Percentiles rank a stretch among this genome's conserved stretches.
These are phyloP conservation scores for Fraxinus latifolia DNA, from an alignment of 305 asterid genomes.

Conservation along the genomic window DNA sequence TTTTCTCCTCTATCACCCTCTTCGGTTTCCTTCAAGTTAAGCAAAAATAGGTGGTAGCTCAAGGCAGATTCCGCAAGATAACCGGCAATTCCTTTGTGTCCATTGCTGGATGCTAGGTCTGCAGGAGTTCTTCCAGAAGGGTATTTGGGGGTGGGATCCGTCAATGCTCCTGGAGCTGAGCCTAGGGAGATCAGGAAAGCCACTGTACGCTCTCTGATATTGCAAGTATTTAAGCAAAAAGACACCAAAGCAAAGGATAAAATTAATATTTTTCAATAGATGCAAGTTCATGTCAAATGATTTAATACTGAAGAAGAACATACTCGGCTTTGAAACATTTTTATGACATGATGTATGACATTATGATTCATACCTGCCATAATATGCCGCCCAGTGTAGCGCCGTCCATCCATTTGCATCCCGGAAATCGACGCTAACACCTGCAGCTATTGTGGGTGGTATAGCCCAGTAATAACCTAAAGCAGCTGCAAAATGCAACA, in stretches of 20 bases:
- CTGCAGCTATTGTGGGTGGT: constrained; percentile 69
- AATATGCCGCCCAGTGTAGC: constrained; percentile 96
- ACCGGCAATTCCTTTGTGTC: constrained; percentile 97
- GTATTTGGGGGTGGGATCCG: constrained; percentile 76
- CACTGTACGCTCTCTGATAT: constrained; percentile 73
- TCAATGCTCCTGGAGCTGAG: constrained; percentile 71
- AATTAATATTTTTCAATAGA: constrained; percentile 6
- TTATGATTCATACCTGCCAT: constrained; percentile 63
- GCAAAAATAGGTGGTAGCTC: constrained; percentile 62
- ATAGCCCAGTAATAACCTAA: constrained; percentile 93
- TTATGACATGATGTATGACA: neutral
- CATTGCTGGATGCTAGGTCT: constrained; percentile 82
- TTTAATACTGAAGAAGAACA: neutral
- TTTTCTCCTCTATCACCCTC: constrained; percentile 39
- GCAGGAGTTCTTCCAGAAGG: constrained; percentile 80
- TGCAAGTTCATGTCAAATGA: constrained; percentile 1
- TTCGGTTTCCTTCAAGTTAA: constrained; percentile 56
- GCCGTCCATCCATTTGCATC: constrained; percentile 96
- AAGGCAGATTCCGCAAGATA: constrained; percentile 78
- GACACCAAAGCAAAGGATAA: constrained; percentile 9
- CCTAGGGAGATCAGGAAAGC: constrained; percentile 74
- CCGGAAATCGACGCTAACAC: constrained; percentile 81
- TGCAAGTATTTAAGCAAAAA: constrained; percentile 16
- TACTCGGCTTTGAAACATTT: neutral
- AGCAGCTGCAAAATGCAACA: constrained; percentile 88